Evolutionary conservation across 2,329 filamentous ascomycete genomes (phyloP), one percentile per base, ranked within the genome.

Genomic region (Alternaria sp.): DNA sequence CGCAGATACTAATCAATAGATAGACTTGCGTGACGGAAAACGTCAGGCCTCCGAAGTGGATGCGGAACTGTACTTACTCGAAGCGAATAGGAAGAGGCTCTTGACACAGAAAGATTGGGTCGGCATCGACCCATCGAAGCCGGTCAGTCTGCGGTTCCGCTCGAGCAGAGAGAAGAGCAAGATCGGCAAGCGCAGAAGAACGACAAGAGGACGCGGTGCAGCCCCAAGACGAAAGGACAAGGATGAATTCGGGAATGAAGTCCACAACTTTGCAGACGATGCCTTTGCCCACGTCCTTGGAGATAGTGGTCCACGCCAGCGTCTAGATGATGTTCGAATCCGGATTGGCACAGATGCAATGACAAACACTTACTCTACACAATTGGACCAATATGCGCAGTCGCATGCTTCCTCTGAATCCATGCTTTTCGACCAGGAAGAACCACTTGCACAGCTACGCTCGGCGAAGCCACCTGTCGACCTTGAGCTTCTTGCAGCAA

Each of bases 281-380:
- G 15, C 30, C 5, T 44, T 61, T 58, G 41, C 49, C 26, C 57
- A 55, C 4, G 63, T 61, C 7, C 64, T 64, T 11, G 11, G 55
- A 61, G 67, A 63, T 44, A 60, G 67, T 55, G 69, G 66, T 23
- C 41, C 65, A 20, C 58, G 53, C 25, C 59, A 64, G 47, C 49
- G 61, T 33, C 28, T 55, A 26, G 66, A 78, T 45, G 58, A 75
- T 58, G 74, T 81, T 55, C 71, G 66, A 50, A 72, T 81, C 59
- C 76, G 72, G 23, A 78, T 81, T 59, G 79, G 79, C 15, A 74
- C 74, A 56, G 74, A 78, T 65, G 79, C 76, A 60, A 70, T 77
- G 66, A 71, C 70, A 53, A 75, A 66, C 55, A 66, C 65, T 43
- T 66, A 61, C n/a, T 68, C 69, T 44, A 69, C 58, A 45, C 65